These are phyloP conservation scores for Botrytis hyacinthi DNA, from an alignment of 2,329 filamentous ascomycete genomes.

Conservation along the genomic window DNA sequence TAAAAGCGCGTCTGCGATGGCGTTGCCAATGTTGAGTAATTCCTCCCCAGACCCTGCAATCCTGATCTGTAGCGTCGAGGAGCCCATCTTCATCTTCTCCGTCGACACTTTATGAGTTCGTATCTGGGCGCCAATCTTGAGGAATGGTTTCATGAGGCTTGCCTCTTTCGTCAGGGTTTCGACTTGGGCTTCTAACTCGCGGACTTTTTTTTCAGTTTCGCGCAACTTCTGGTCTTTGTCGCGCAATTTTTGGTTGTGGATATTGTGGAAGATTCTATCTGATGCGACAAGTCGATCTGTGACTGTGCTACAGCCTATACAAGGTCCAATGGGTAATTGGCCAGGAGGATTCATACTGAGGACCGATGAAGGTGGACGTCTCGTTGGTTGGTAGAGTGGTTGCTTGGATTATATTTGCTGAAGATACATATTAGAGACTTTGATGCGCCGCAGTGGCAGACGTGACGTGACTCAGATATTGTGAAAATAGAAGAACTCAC, in stretches of 20 bases:
- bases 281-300: conserved; percentile 2
- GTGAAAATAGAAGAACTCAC: neutral
- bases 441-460: neutral
- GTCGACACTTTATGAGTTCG: conserved; percentile 8
- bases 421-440: neutral
- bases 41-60: conserved; percentile 6
- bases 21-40: conserved; percentile 5
- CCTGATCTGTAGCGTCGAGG: neutral
- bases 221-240: conserved; percentile 6
- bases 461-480: neutral
- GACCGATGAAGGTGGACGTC: no score
- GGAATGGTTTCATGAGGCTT: conserved; percentile 4
- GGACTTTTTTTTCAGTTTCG: neutral
- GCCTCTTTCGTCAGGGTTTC: neutral
- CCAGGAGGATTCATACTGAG: neutral
- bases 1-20: conserved; percentile 5
- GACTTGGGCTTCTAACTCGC: conserved; percentile 1
- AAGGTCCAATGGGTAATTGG: neutral
- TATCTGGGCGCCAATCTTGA: conserved; percentile 1
- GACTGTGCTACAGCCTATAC: conserved; percentile 2
- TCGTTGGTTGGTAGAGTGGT: neutral
- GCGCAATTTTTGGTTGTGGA: conserved; percentile 13
- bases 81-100: conserved; percentile 11
- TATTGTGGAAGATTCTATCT: conserved; percentile 2
- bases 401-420: neutral